Evolutionary conservation across 164 flowering plant genomes (phyloP), one percentile per base, ranked within the genome.

Genomic region (Macadamia tetraphylla): DNA sequence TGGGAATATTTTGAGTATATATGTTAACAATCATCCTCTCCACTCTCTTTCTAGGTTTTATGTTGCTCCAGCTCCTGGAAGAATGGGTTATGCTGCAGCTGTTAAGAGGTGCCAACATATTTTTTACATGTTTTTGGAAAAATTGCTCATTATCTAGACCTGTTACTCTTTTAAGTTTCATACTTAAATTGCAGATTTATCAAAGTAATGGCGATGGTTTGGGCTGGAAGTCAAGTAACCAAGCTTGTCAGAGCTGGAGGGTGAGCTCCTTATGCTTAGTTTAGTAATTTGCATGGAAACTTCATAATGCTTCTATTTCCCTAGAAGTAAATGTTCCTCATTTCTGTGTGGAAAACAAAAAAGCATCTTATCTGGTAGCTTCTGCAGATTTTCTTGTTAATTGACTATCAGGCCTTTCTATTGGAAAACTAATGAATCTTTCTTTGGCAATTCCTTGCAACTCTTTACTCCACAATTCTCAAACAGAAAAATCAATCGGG

Each of bases 221-320:
- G 96, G 98, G 91, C 96, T 61, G 96, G 98, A 67, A 92, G 98
- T 74, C 98, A 92, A 69, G 96, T 90, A 29, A 92, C 98, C 8
- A 92, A 92, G 78, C 81, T 90, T 74, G 48, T 75, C 23, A 79
- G 94, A 80, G 91, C 84, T 63, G 92, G 79, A 76, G 96, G 94
- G 97, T 89, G 58, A 81, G 88, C 60, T 77, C 58, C 69, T 70
- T 52, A 55, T 56, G 53, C 64, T 23, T 63, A 6, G 30, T 32
- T 64, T 40, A 42, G n/a, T 53, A 58, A 52, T 29, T n/a, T 46
- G 29, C 29, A 15, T 42, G 7, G 14, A 8, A 66, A 42, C 18
- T 57, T n/a, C n/a, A 56, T 46, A 35, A 9, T 46, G 11, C 58
- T 18, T 48, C 58, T 30, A 60, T 14, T 48, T 53, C 15, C 6